phyloP scores from a whole-genome alignment of 2,329 filamentous ascomycete species.

The Xylaria sp. region DNA sequence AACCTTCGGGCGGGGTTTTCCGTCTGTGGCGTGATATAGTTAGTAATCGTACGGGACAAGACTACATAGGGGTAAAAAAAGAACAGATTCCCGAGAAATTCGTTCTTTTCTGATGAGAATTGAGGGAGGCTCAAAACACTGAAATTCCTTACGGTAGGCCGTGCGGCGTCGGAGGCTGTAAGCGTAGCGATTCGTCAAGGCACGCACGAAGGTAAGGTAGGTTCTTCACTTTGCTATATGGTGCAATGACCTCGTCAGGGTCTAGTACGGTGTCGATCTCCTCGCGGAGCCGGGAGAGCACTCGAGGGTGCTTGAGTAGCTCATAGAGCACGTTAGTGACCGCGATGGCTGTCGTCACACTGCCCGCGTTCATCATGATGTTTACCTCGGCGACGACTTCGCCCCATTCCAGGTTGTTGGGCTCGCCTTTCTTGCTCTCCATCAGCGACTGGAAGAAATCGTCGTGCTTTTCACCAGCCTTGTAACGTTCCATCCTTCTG shows the following conservation, averaged over 20 bases:
- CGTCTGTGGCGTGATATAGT: not conserved
- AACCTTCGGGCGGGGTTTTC: constrained; percentile 11
- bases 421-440: constrained; percentile 23
- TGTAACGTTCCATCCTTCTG: constrained; percentile 9
- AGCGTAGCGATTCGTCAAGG: constrained; percentile 22
- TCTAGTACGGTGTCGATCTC: constrained; percentile 15
- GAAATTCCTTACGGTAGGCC: constrained; percentile 15
- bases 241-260: constrained; percentile 11
- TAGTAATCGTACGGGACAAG: not conserved
- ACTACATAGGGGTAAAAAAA: not conserved
- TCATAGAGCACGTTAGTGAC: constrained; percentile 22
- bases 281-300: constrained; percentile 9
- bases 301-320: constrained; percentile 20
- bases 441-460: constrained; percentile 22
- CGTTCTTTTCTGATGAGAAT: not conserved
- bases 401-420: constrained; percentile 14
- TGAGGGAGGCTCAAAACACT: not conserved
- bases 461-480: constrained; percentile 12
- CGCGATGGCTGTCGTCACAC: constrained; percentile 19
- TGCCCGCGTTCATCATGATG: constrained; percentile 25
- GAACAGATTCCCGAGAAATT: not conserved
- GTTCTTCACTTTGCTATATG: constrained; percentile 21
- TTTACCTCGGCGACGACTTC: constrained; percentile 21
- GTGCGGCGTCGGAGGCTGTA: constrained; percentile 22
- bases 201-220: constrained; percentile 18